Base-by-base conservation (phyloP, 257 asterid species). In the Primulina tabacum region DNA sequence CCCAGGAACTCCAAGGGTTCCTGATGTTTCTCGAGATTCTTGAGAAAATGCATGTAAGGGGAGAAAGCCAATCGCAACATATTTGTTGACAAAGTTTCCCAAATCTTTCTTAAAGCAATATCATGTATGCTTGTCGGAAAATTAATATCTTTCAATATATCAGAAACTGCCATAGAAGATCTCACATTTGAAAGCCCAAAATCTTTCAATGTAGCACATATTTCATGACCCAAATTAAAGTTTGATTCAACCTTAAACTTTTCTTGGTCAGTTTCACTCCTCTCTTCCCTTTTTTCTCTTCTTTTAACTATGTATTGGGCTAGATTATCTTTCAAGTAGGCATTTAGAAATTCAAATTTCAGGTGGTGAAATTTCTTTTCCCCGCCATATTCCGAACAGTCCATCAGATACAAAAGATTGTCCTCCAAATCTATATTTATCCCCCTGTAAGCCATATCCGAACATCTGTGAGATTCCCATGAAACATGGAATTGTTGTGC, bases 61-160 rank as follows among this genome's bases (percentile, higher is more conserved):
- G 89, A 75, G 65, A 86, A 80, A 61, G 84, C 66, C 69, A 84
- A 61, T 28, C 73, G 81, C 69, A 82, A 75, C 43, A 88, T 62
- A 76, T 63, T 67, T 64, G 78, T 67, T 20, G 90, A 90, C 78
- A 88, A 76, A 70, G 78, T 62, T 53, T 86, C 67, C 81, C 75
- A 86, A 29, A 72, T 70, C 73, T 82, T 77, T 77, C 79, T 85
- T 62, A 82, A 59, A 57, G 89, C 87, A 78, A 89, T 83, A 78
- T 92, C 97, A 26, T 74, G 83, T 72, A 89, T 64, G 81, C 95
- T 87, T 20, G 77, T 81, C 0, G 93, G 97, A 77, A 81, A 84
- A 76, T 73, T 80, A 58, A 86, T 66, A 73, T 80, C 84, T 63
- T 83, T 73, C 67, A 86, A 67, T 17, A 81, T 73, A 69, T 77